Evolutionary conservation across 75 land plant genomes (phyloP).

Genomic region (Larix kaempferi): DNA sequence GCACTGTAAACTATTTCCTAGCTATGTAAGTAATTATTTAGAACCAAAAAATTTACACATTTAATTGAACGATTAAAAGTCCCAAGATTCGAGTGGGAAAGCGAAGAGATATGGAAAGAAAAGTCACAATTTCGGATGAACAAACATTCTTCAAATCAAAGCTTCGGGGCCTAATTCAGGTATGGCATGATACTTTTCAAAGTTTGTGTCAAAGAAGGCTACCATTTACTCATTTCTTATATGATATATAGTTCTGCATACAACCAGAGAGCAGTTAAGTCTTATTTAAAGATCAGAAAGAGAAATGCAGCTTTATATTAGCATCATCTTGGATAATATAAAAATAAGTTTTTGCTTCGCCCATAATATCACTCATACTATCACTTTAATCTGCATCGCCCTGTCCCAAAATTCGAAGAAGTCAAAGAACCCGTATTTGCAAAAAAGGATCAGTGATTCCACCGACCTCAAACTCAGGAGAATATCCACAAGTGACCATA

Average conservation of each 20-base stretch:
- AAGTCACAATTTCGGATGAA: no score
- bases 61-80: background rate
- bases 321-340: no score
- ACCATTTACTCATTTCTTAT: no score
- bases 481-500: conserved; percentile 82
- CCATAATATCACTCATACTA: conserved; percentile 94
- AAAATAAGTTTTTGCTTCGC: conserved; percentile 45
- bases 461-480: conserved; percentile 91
- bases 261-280: background rate
- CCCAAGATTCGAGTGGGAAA: background rate
- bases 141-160: no score
- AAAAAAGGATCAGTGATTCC: conserved; percentile 96
- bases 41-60: background rate
- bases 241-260: background rate
- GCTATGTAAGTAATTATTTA: background rate
- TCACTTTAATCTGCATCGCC: conserved; percentile 96
- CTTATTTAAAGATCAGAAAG: no score
- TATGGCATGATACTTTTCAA: no score
- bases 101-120: background rate
- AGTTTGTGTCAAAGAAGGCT: no score
- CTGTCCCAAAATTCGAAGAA: conserved; percentile 80
- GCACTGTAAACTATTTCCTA: background rate
- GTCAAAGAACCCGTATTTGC: conserved; percentile 78
- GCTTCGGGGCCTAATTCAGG: no score
- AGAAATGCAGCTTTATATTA: no score